These are phyloP conservation scores for Trichomonas vaginalis DNA, from an alignment of 208 protist genomes.

Conservation along the genomic window DNA sequence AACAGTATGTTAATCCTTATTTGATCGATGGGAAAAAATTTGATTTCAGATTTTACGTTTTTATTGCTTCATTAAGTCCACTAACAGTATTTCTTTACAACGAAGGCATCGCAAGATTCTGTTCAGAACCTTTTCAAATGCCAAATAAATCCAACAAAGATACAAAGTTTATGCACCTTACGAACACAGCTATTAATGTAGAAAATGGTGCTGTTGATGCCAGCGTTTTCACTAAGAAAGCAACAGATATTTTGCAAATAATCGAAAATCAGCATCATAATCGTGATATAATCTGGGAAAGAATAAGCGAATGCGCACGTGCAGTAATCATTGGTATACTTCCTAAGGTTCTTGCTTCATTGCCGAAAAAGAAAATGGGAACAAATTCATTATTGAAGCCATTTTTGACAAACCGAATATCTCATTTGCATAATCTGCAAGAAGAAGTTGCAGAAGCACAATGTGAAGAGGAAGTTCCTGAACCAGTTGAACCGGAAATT, in stretches of 20 bases:
- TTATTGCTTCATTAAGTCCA: conserved; percentile 23
- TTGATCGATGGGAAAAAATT: conserved; percentile 34
- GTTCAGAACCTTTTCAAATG: background rate
- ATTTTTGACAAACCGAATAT: too few relatives aligned
- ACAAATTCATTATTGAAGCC: background rate
- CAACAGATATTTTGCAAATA: background rate
- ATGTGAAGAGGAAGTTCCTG: too few relatives aligned
- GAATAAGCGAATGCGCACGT: background rate
- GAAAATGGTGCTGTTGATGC: background rate
- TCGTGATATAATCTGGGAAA: background rate
- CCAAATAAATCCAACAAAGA: background rate
- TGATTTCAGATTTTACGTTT: conserved; percentile 35
- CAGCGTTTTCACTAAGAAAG: background rate
- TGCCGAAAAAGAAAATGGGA: background rate
- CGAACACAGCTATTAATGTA: conserved; percentile 14
- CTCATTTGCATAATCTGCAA: too few relatives aligned
- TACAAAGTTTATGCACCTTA: conserved; percentile 19
- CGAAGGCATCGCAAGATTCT: conserved; percentile 21
- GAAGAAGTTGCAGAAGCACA: too few relatives aligned
- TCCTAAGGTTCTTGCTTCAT: background rate
- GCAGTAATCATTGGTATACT: background rate
- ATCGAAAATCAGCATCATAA: background rate
- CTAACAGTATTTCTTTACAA: conserved; percentile 30
- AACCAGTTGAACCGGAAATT: too few relatives aligned
- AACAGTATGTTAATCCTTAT: conserved; percentile 29